A percentile compares a stretch with the other conserved stretches of the same genome.
Conservation (phyloP, 345 rosid genomes). For the Linum usitatissimum region DNA sequence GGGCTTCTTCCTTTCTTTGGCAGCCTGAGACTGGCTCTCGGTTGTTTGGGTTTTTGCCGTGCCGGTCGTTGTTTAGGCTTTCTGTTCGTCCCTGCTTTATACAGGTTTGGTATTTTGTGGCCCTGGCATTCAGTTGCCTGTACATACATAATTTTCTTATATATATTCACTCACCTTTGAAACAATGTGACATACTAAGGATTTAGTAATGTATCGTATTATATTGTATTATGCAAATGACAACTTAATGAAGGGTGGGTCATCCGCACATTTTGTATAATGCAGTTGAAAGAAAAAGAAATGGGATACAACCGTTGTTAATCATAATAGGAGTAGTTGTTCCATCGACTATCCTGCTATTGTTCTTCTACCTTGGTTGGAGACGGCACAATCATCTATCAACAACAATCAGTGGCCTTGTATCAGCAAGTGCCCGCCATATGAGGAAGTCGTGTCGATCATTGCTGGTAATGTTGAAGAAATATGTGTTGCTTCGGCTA, state of each 20-base stretch:
- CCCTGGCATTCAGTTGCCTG: no score
- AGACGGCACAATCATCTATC: neutral
- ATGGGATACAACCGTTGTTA: neutral
- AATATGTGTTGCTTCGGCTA: neutral
- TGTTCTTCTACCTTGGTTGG: neutral
- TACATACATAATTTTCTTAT: no score
- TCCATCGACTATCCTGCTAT: neutral
- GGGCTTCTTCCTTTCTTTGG: no score
- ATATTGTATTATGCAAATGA: neutral
- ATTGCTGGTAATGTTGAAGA: neutral
- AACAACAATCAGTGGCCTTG: neutral
- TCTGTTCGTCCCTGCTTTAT: no score
- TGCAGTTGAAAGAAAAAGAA: neutral
- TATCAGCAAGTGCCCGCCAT: neutral
- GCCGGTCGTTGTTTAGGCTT: no score
- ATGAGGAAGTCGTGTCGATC: neutral
- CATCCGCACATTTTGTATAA: neutral
- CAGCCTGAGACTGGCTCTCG: no score
- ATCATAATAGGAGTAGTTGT: neutral
- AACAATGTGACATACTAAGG: no score
- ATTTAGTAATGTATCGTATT: neutral
- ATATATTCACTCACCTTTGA: no score
- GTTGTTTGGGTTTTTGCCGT: no score
- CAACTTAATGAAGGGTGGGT: neutral
- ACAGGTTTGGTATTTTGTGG: no score